Conservation (phyloP, 108 stramenopile species). For the Asterionellopsis glacialis region DNA sequence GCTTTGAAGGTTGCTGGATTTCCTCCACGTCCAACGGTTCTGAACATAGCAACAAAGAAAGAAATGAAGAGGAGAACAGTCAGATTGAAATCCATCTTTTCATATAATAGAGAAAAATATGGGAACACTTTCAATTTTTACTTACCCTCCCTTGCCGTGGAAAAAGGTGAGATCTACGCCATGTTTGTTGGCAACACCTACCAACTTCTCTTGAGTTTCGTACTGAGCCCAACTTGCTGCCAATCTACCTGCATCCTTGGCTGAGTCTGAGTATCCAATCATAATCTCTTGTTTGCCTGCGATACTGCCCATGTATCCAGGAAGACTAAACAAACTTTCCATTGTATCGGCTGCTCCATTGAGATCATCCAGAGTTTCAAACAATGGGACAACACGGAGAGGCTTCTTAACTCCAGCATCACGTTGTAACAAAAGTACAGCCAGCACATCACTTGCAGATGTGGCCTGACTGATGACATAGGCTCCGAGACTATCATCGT, state of each 20-base stretch:
- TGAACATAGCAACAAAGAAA: background rate
- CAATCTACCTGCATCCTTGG: constrained; percentile 96
- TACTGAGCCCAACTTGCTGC: constrained; percentile 96
- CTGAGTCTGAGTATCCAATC: constrained; percentile 97
- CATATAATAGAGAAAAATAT: background rate
- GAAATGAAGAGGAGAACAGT: constrained; percentile 6
- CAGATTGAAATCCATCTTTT: background rate
- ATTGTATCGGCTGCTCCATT: constrained; percentile 87
- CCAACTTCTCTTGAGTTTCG: constrained; percentile 86
- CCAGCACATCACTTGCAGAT: constrained; percentile 88
- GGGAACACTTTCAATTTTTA: background rate
- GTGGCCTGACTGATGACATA: constrained; percentile 96
- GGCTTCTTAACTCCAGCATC: constrained; percentile 92
- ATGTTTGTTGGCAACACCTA: constrained; percentile 56
- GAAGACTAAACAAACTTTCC: constrained; percentile 77
- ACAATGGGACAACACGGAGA: constrained; percentile 94
- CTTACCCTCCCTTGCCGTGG: constrained; percentile 62
- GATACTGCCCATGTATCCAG: constrained; percentile 85
- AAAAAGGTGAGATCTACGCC: constrained; percentile 81
- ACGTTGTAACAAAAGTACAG: constrained; percentile 88
- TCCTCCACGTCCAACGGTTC: constrained; percentile 83
- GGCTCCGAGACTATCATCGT: constrained; percentile 86
- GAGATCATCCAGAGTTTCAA: constrained; percentile 95
- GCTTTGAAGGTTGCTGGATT: constrained; percentile 80
- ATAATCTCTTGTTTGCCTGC: constrained; percentile 92